A percentile compares a stretch with the other conserved stretches of the same genome.
Conservation (phyloP, 176 grass and related monocot genomes). For the Melocanna baccifera region DNA sequence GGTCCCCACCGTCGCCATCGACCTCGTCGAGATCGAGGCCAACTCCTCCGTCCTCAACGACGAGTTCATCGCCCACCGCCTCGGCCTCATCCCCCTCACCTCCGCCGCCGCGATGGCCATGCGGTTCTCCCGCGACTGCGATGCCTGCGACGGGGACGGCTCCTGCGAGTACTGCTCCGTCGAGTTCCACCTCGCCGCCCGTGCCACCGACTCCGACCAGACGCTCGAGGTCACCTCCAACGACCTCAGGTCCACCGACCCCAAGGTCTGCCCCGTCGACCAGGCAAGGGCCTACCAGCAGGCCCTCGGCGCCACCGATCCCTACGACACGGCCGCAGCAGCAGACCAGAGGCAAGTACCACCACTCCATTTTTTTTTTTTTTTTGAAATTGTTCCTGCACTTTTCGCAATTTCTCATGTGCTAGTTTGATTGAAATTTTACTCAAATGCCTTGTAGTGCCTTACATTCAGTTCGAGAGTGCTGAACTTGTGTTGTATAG, state of each 20-base stretch:
- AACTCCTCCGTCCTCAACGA: constrained; percentile 99
- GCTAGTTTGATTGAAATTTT: neutral
- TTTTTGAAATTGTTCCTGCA: neutral
- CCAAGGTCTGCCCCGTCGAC: constrained; percentile 56
- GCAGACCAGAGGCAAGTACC: constrained; percentile 50
- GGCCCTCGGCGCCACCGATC: neutral
- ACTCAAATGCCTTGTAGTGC: neutral
- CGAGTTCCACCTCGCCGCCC: constrained; percentile 74
- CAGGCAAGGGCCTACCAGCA: constrained; percentile 48
- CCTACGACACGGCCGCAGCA: constrained; percentile 27
- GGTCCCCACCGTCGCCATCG: constrained; percentile 89
- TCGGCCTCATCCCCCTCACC: constrained; percentile 94
- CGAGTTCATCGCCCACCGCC: constrained; percentile 91
- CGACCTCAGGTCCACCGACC: constrained; percentile 63
- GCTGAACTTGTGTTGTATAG: neutral
- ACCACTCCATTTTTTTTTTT: neutral
- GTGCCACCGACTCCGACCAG: constrained; percentile 70
- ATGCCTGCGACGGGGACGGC: constrained; percentile 85
- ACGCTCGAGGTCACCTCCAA: constrained; percentile 90
- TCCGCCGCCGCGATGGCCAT: constrained; percentile 77
- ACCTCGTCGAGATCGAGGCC: constrained; percentile 84
- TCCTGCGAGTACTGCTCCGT: constrained; percentile 93
- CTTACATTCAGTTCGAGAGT: neutral
- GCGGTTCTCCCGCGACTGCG: constrained; percentile 97
- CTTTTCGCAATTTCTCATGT: neutral